phyloP scores from a whole-genome alignment of 2,329 filamentous ascomycete genomes.

The Teratosphaeriaceae sp. region DNA sequence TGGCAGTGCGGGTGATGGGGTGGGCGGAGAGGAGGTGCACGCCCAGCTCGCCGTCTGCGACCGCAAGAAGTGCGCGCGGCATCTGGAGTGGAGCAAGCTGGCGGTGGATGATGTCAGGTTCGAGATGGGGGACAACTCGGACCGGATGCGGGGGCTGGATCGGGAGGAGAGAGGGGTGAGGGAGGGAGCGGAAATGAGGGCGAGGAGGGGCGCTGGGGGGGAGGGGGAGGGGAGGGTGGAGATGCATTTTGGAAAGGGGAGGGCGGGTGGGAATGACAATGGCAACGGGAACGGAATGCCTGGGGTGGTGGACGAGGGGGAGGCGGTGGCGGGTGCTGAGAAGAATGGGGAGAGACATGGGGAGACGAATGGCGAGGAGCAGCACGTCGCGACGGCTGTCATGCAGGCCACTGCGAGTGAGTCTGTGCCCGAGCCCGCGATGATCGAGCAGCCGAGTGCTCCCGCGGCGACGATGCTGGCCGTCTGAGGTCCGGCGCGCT shows the following conservation, averaged over 20 bases:
- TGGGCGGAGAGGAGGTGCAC: conserved; percentile 8
- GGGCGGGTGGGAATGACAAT: neutral
- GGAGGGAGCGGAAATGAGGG: conserved; percentile 36
- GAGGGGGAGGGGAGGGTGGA: conserved; percentile 8
- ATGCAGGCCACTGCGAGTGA: neutral
- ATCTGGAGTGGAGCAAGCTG: conserved; percentile 44
- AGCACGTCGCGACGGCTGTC: neutral
- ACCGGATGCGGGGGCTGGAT: conserved; percentile 39
- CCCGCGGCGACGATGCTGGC: neutral
- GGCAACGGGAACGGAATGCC: neutral
- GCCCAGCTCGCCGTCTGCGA: conserved; percentile 28
- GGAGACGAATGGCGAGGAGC: neutral
- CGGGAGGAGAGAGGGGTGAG: conserved; percentile 40
- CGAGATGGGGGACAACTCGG: conserved; percentile 41
- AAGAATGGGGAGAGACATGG: neutral
- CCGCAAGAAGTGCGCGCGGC: conserved; percentile 43
- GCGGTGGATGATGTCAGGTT: conserved; percentile 41
- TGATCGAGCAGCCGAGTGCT: neutral
- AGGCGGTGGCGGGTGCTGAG: neutral
- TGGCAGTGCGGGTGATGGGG: conserved; percentile 6
- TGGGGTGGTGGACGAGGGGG: neutral
- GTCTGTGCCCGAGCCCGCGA: neutral
- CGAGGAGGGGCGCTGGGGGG: conserved; percentile 12
- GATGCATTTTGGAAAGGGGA: no score
- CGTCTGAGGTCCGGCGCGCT: no score